These are phyloP conservation scores for Monilinia vaccinii-corymbosi DNA, from an alignment of 2,329 filamentous ascomycete genomes.

Conservation along the genomic window DNA sequence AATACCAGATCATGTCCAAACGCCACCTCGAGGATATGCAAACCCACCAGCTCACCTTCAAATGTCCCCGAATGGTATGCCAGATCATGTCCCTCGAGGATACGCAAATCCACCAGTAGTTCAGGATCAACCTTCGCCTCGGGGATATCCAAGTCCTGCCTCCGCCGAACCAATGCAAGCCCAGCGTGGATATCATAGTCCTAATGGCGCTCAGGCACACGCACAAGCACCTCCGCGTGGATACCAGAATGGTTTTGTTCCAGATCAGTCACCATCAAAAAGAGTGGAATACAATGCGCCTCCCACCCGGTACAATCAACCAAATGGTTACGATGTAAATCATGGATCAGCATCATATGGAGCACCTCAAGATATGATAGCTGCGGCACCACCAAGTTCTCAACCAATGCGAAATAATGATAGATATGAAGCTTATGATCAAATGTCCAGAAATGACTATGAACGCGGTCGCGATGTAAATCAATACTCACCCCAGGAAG, in stretches of 20 bases:
- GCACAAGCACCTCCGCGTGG: slow-evolving; percentile 41
- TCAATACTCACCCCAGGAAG: background rate
- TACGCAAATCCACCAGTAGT: slow-evolving; percentile 34
- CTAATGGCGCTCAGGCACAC: slow-evolving; percentile 22
- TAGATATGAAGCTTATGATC: slow-evolving; percentile 25
- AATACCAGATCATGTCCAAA: slow-evolving; percentile 37
- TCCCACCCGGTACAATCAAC: slow-evolving; percentile 15
- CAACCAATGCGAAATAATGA: slow-evolving; percentile 17
- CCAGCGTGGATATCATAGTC: slow-evolving; percentile 29
- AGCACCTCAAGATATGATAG: slow-evolving; percentile 11
- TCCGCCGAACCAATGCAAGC: slow-evolving; percentile 37
- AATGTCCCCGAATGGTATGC: slow-evolving; percentile 31
- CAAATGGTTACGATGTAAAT: slow-evolving; percentile 19
- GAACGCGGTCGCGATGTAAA: slow-evolving; percentile 17
- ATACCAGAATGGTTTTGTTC: slow-evolving; percentile 37
- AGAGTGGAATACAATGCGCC: slow-evolving; percentile 35
- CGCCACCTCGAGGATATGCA: slow-evolving; percentile 39
- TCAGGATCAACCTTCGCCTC: slow-evolving; percentile 39
- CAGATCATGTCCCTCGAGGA: slow-evolving; percentile 37
- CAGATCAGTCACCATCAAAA: slow-evolving; percentile 47
- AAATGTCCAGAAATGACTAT: slow-evolving; percentile 19
- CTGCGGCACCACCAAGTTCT: slow-evolving; percentile 10
- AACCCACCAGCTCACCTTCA: slow-evolving; percentile 32
- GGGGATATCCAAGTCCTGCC: slow-evolving; percentile 30
- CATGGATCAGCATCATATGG: slow-evolving; percentile 19